These are phyloP conservation scores for Hypoxylon sp. DNA, from an alignment of 2,329 filamentous ascomycete species.

Conservation along the genomic window DNA sequence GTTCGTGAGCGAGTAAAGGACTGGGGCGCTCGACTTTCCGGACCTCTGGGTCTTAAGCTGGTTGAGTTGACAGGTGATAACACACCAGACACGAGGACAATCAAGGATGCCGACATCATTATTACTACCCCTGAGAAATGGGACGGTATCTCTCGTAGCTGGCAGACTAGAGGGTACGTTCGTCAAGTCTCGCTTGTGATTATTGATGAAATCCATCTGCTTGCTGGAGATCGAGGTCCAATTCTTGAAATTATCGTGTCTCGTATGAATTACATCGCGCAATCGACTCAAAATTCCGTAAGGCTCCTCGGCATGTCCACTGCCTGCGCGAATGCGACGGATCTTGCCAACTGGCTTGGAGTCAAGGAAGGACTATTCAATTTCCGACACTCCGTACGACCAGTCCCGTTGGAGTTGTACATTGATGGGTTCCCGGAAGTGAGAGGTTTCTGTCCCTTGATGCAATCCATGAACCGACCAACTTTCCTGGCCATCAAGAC, in stretches of 20 bases:
- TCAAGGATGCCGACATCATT: constrained; percentile 95
- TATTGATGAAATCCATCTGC: constrained; percentile 96
- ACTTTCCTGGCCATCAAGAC: constrained; percentile 97
- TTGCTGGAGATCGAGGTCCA: constrained; percentile 96
- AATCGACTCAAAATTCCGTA: constrained; percentile 89
- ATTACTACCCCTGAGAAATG: constrained; percentile 99
- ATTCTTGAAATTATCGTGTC: constrained; percentile 97
- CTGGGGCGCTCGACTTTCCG: constrained; percentile 85
- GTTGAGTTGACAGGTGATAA: constrained; percentile 98
- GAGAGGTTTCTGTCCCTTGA: constrained; percentile 93
- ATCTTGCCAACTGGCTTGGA: constrained; percentile 95
- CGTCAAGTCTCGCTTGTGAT: constrained; percentile 95
- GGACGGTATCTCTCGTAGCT: constrained; percentile 99
- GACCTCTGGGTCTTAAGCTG: constrained; percentile 86
- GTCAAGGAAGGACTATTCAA: constrained; percentile 97
- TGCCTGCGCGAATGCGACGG: constrained; percentile 93
- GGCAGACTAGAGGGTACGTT: constrained; percentile 97
- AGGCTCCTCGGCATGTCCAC: constrained; percentile 98
- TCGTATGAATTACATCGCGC: constrained; percentile 96
- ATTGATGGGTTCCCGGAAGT: constrained; percentile 98
- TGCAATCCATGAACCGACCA: constrained; percentile 99
- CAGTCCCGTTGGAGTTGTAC: constrained; percentile 94
- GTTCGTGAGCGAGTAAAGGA: constrained; percentile 97
- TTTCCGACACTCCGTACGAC: constrained; percentile 95
- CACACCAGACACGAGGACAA: constrained; percentile 95